These are phyloP conservation scores for Metschnikowia sp. DNA, from an alignment of 805 yeast genomes.

Conservation along the genomic window DNA sequence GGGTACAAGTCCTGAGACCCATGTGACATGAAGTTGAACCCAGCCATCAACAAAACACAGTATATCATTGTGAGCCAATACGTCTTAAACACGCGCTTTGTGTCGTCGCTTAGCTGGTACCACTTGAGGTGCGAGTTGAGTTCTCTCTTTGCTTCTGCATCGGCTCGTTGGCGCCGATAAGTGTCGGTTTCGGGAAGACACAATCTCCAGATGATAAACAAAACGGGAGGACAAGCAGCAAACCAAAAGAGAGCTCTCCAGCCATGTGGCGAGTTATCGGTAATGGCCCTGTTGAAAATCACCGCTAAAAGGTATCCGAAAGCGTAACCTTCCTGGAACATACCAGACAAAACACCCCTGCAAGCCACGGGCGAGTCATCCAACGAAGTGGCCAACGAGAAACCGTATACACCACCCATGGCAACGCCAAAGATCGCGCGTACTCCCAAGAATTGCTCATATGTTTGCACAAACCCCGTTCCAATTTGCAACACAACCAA, in stretches of 20 bases:
- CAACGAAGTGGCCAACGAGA: constrained; percentile 62
- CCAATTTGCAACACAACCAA: constrained; percentile 58
- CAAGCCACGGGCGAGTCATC: constrained; percentile 61
- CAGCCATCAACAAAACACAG: constrained; percentile 47
- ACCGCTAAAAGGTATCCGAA: constrained; percentile 68
- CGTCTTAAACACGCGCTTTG: constrained; percentile 30
- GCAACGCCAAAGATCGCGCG: constrained; percentile 63
- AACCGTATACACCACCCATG: constrained; percentile 72
- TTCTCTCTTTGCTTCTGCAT: constrained; percentile 10
- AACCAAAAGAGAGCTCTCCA: constrained; percentile 73
- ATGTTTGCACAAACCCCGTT: constrained; percentile 58
- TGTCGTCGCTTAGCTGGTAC: constrained; percentile 12
- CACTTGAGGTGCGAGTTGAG: constrained; percentile 11
- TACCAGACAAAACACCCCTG: constrained; percentile 59
- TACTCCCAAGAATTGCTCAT: constrained; percentile 56
- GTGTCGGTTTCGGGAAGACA: constrained; percentile 58
- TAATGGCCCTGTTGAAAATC: constrained; percentile 60
- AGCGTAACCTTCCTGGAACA: constrained; percentile 80
- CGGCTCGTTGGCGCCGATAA: constrained; percentile 29
- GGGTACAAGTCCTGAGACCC: constrained; percentile 43
- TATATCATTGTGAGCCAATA: constrained; percentile 64
- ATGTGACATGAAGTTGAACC: constrained; percentile 41
- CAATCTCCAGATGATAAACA: constrained; percentile 57
- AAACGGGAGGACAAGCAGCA: constrained; percentile 63
- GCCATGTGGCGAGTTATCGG: constrained; percentile 42